Percentiles rank a stretch among this genome's conserved stretches.
phyloP scores from a whole-genome alignment of 2,329 filamentous ascomycete species.

The Cyphellophora attinorum region DNA sequence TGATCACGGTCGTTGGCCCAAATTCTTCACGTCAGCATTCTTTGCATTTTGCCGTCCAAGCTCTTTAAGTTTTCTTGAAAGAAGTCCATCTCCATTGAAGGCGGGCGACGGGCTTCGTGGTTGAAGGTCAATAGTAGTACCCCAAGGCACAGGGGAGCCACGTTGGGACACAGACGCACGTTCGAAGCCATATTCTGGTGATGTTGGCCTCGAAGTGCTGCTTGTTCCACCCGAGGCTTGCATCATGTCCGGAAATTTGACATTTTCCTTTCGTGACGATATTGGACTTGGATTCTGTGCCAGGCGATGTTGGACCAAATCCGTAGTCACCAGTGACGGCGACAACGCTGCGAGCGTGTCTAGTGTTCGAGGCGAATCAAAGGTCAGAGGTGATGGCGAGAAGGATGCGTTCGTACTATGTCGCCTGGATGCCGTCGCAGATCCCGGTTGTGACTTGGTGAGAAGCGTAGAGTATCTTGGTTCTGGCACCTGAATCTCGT shows the following conservation, averaged over 20 bases:
- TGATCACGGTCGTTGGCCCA: too few species aligned
- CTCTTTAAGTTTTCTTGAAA: conserved; percentile 16
- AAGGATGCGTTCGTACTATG: too few species aligned
- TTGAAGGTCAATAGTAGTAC: conserved; percentile 2
- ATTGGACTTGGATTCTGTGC: not conserved
- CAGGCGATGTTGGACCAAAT: too few species aligned
- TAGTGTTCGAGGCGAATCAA: too few species aligned
- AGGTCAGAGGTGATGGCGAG: too few species aligned
- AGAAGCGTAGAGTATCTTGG: conserved; percentile 61
- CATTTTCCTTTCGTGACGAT: too few species aligned
- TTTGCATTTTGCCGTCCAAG: conserved; percentile 6
- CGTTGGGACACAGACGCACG: conserved; percentile 13
- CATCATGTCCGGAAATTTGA: too few species aligned
- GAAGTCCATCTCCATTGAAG: conserved; percentile 14
- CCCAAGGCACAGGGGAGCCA: conserved; percentile 15
- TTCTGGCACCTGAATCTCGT: conserved; percentile 82
- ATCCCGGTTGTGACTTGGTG: conserved; percentile 62
- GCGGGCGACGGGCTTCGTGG: conserved; percentile 11
- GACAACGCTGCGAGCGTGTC: too few species aligned
- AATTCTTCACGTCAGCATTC: too few species aligned
- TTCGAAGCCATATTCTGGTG: conserved; percentile 13
- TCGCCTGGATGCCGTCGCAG: not conserved
- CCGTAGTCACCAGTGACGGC: too few species aligned
- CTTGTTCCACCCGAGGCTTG: conserved; percentile 1
- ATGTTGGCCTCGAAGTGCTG: conserved; percentile 1